Conservation (phyloP, 805 yeast species). For the Metschnikowia kofuensis region DNA sequence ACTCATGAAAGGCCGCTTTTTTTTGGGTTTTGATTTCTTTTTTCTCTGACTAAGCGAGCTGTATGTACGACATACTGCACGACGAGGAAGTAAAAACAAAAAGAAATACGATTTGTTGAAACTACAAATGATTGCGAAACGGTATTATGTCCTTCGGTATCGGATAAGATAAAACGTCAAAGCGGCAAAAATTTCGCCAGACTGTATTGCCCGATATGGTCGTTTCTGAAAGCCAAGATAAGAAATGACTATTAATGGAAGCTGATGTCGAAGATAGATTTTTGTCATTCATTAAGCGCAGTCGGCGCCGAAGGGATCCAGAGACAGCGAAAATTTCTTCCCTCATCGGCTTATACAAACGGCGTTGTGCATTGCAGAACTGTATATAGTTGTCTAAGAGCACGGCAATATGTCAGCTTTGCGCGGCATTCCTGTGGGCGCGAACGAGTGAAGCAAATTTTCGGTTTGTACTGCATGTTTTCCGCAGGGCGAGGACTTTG, state of each 20-base stretch:
- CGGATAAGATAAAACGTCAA: background rate
- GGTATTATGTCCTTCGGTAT: background rate
- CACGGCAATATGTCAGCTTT: constrained; percentile 2
- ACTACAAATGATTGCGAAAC: too few species aligned
- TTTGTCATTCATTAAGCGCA: constrained; percentile 7
- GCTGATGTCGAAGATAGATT: background rate
- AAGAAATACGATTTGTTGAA: background rate
- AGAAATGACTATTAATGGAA: constrained; percentile 5
- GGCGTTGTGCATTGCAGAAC: background rate
- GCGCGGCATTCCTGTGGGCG: constrained; percentile 1
- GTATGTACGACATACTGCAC: background rate
- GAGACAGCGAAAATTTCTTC: background rate
- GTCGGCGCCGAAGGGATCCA: constrained; percentile 1
- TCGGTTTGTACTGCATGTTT: background rate
- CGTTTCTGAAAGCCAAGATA: background rate
- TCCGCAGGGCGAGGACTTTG: background rate
- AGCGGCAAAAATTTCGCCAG: too few species aligned
- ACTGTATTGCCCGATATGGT: background rate
- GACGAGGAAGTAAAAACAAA: background rate
- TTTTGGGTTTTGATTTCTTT: background rate
- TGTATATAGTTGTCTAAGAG: background rate
- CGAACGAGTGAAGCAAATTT: background rate
- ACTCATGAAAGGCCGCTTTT: too few species aligned
- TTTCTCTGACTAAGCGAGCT: background rate
- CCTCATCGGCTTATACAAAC: background rate